A percentile compares a stretch with the other conserved stretches of the same genome.
These are phyloP conservation scores for Boletus rubroflammeus DNA, from an alignment of 768 basidiomycete genomes.

Conservation along the genomic window DNA sequence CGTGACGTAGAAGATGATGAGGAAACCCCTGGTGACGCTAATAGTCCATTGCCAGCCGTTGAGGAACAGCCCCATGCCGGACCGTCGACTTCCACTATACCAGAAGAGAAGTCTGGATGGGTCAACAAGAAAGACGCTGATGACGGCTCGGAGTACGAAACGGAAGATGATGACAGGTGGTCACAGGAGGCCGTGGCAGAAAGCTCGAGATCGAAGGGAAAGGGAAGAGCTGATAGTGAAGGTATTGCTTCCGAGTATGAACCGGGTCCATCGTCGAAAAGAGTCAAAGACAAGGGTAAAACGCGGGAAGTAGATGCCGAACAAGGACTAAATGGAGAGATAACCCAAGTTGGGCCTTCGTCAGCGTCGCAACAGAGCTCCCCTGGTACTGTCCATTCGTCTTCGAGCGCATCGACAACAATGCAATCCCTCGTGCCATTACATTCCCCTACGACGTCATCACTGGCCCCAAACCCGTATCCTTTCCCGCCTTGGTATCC, in stretches of 20 bases:
- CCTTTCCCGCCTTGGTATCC: constrained; percentile 68
- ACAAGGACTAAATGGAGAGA: constrained; percentile 11
- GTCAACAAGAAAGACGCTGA: neutral
- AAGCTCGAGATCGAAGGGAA: constrained; percentile 23
- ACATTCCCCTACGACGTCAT: neutral
- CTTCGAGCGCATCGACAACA: constrained; percentile 5
- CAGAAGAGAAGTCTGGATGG: neutral
- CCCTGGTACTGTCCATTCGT: neutral
- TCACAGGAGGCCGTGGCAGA: constrained; percentile 18
- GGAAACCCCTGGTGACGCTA: neutral
- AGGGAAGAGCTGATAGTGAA: constrained; percentile 22
- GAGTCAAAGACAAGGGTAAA: constrained; percentile 21
- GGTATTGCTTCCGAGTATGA: constrained; percentile 10
- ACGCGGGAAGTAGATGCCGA: constrained; percentile 14
- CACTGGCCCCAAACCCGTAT: constrained; percentile 50
- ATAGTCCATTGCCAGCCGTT: neutral
- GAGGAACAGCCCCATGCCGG: constrained; percentile 4
- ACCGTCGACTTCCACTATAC: neutral
- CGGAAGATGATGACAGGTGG: constrained; percentile 24
- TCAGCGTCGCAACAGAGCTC: constrained; percentile 12
- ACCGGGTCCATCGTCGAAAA: constrained; percentile 6
- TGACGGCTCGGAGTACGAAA: constrained; percentile 8
- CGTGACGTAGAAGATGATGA: constrained; percentile 2
- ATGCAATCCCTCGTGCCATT: neutral
- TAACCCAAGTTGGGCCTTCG: constrained; percentile 4